Percentiles rank a stretch among this genome's conserved stretches.
phyloP scores from a whole-genome alignment of 768 basidiomycete species.

The Candolleomyces efflorescens region DNA sequence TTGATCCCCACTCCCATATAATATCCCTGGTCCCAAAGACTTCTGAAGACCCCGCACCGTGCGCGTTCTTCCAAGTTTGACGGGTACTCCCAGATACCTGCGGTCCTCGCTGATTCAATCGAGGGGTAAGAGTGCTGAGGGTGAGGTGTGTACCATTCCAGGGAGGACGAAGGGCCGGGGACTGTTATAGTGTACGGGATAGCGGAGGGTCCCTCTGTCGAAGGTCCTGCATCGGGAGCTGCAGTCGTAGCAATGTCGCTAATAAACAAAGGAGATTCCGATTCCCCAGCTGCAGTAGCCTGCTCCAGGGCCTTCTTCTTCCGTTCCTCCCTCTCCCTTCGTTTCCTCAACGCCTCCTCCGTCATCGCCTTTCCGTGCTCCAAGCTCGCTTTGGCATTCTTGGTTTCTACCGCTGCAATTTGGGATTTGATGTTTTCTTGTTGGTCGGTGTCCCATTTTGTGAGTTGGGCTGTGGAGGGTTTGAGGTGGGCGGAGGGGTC shows the following conservation, averaged over 20 bases:
- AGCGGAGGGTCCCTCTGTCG: slow-evolving; percentile 9
- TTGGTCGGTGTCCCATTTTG: slow-evolving; percentile 50
- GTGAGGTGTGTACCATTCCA: slow-evolving; percentile 65
- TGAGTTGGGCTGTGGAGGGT: slow-evolving; percentile 44
- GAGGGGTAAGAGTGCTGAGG: slow-evolving; percentile 45
- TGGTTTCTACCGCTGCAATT: slow-evolving; percentile 42
- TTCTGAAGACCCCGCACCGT: slow-evolving; percentile 73
- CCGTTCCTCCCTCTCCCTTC: slow-evolving; percentile 65
- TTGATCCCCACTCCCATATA: slow-evolving; percentile 89
- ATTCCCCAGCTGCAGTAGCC: slow-evolving; percentile 13
- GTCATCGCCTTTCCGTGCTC: slow-evolving; percentile 40
- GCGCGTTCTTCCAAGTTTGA: slow-evolving; percentile 61
- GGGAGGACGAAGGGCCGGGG: slow-evolving; percentile 55
- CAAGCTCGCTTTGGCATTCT: slow-evolving; percentile 42
- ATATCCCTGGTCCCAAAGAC: slow-evolving; percentile 78
- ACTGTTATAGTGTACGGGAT: slow-evolving; percentile 55
- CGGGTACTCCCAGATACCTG: slow-evolving; percentile 78
- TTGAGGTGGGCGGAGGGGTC: slow-evolving; percentile 55
- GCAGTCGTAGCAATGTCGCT: not conserved
- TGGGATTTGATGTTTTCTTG: slow-evolving; percentile 44
- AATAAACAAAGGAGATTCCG: not conserved
- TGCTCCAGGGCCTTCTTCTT: slow-evolving; percentile 25
- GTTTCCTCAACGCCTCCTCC: slow-evolving; percentile 65
- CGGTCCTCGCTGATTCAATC: slow-evolving; percentile 55
- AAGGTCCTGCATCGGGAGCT: slow-evolving; percentile 1